Base-by-base conservation (phyloP, 2,329 filamentous ascomycete species). In the Nemania sp. region DNA sequence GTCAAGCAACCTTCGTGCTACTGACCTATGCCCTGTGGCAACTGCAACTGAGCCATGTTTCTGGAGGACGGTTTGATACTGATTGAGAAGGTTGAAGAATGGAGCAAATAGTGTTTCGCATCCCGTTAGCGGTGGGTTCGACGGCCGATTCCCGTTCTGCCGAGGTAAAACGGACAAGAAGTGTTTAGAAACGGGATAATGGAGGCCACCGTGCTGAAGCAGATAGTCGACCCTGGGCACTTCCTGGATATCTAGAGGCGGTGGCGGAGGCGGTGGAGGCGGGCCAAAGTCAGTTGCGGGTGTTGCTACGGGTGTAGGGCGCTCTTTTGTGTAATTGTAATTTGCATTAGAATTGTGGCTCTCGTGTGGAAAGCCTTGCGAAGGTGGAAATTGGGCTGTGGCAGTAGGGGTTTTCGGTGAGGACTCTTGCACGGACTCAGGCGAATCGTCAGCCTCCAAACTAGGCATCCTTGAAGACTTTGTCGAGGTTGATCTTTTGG, bases 11-110 rank as follows among this genome's bases (percentile, higher is more conserved):
- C 94, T 89, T 5, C 96, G 90, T 3, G 96, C 96, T n/a, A 98
- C 92, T 0, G 95, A 98, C 62, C 93, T 90, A 79, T 98, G 97
- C 5, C 96, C 96, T 0, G 95, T 98, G 18, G 96, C 96, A 1
- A 98, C 96, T 2, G 96, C 96, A 5, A 99, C 83, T 0, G 95
- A 98, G 3, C 96, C 96, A 73, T 92, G 93, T 70, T 92, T 94
- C 49, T 87, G 84, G 70, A 98, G 86, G 3, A 99, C 94, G 2
- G 88, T 87, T 70, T 91, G 88, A 77, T 97, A 98, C 76, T 97
- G 92, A 72, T 97, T 92, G 24, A 99, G 85, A 1, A 98, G 85
- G 70, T 89, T 90, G 78, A 92, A 92, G 72, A 96, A 93, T 0
- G 93, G 93, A 4, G 91, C 88, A 77, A 98, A 98, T 5, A 98